phyloP scores from a whole-genome alignment of 2,329 filamentous ascomycete genomes.

The Rugonectria rugulosa region DNA sequence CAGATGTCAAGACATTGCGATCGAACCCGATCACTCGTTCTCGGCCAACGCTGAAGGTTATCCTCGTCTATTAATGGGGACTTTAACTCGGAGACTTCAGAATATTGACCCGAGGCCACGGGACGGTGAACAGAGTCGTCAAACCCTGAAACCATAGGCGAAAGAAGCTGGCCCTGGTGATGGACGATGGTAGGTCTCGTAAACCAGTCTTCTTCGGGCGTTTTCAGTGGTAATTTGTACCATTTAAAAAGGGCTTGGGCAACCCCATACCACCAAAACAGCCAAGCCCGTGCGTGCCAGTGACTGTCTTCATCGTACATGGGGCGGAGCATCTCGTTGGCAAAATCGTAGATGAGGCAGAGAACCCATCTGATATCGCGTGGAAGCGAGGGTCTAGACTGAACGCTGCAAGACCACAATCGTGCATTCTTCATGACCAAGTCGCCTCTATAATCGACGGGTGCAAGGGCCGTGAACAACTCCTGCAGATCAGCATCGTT shows the following conservation, averaged over 20 bases:
- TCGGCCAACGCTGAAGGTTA: too few relatives aligned
- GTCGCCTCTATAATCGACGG: slow-evolving; percentile 35
- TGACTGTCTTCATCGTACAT: slow-evolving; percentile 21
- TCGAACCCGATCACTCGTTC: too few relatives aligned
- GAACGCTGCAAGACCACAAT: slow-evolving; percentile 42
- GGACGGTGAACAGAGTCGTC: too few relatives aligned
- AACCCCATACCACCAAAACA: slow-evolving; percentile 40
- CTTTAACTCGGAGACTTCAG: too few relatives aligned
- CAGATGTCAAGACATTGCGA: too few relatives aligned
- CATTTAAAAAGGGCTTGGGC: slow-evolving; percentile 34
- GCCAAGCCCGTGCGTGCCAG: slow-evolving; percentile 40
- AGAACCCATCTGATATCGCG: slow-evolving; percentile 44
- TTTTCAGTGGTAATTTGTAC: slow-evolving; percentile 17
- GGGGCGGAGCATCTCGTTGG: slow-evolving; percentile 37
- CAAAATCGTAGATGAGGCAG: slow-evolving; percentile 42
- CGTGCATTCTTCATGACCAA: slow-evolving; percentile 39
- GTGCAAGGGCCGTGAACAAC: slow-evolving; percentile 33
- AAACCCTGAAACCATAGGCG: too few relatives aligned
- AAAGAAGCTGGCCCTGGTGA: too few relatives aligned
- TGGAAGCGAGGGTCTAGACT: slow-evolving; percentile 33
- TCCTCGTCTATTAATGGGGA: too few relatives aligned
- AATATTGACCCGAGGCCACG: too few relatives aligned
- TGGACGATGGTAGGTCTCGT: slow-evolving; percentile 20
- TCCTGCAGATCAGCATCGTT: slow-evolving; percentile 24
- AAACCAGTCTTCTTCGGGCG: slow-evolving; percentile 41